Percentiles rank a stretch among this genome's conserved stretches.
Conservation (phyloP, 2,329 filamentous ascomycete species). For the Nectriaceae sp. region DNA sequence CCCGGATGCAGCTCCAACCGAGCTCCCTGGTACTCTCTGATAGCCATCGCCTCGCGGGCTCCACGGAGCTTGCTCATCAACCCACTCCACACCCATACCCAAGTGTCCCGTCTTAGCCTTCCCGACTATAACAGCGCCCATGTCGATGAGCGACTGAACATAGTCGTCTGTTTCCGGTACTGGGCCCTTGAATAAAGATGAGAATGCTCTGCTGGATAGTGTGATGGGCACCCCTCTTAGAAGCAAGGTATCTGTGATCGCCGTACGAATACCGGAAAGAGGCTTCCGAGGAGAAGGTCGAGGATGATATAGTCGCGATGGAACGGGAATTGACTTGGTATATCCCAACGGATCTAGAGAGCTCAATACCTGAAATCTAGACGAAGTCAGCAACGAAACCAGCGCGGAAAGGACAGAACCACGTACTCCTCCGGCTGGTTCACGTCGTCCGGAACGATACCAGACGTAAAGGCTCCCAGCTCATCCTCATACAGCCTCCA, state of each 20-base stretch:
- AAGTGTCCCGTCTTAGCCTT: slow-evolving; percentile 55
- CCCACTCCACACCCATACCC: slow-evolving; percentile 44
- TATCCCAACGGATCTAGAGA: slow-evolving; percentile 27
- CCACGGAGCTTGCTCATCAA: slow-evolving; percentile 42
- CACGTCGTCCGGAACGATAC: slow-evolving; percentile 39
- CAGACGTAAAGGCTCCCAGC: slow-evolving; percentile 37
- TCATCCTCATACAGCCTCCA: slow-evolving; percentile 44
- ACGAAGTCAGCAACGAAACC: slow-evolving; percentile 10
- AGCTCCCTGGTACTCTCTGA: slow-evolving; percentile 35
- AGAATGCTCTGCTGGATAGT: slow-evolving; percentile 61
- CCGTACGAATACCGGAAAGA: slow-evolving; percentile 38
- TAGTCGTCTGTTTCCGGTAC: slow-evolving; percentile 47
- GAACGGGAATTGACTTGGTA: slow-evolving; percentile 37
- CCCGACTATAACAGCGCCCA: slow-evolving; percentile 58
- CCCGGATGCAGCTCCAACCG: slow-evolving; percentile 40
- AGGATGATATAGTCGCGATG: slow-evolving; percentile 38
- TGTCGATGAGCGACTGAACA: slow-evolving; percentile 57
- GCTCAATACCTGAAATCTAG: slow-evolving; percentile 34
- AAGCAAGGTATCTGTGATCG: slow-evolving; percentile 36
- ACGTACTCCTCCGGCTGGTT: slow-evolving; percentile 28
- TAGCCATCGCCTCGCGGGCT: slow-evolving; percentile 52
- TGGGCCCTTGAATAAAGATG: slow-evolving; percentile 49
- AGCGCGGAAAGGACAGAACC: neutral
- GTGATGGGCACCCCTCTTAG: slow-evolving; percentile 54
- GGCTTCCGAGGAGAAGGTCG: slow-evolving; percentile 32